Conservation (phyloP, 2,329 filamentous ascomycete species). For the Fusarium nelsonii region DNA sequence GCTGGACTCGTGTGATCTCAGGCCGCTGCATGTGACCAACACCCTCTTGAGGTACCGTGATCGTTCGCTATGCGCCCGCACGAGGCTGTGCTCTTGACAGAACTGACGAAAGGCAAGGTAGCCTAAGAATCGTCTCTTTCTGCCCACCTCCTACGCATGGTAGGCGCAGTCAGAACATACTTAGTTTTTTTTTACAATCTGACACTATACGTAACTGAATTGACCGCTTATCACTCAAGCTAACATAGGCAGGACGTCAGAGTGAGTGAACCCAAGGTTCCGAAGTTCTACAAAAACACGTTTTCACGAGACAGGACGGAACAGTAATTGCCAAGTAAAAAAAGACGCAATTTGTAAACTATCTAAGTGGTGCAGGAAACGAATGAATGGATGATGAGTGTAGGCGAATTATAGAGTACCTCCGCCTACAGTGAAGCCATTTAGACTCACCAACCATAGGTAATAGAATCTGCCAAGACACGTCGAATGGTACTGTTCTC, state of each 20-base stretch:
- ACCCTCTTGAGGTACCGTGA: conserved; percentile 10
- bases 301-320: not conserved
- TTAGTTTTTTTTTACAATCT: too few relatives aligned
- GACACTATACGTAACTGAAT: too few relatives aligned
- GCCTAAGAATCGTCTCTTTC: not conserved
- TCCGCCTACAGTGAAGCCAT: conserved; percentile 14
- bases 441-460: conserved; percentile 14
- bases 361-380: conserved; percentile 42
- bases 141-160: not conserved
- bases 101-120: not conserved
- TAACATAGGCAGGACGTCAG: not conserved
- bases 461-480: conserved; percentile 4
- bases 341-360: conserved; percentile 46
- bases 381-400: conserved; percentile 26
- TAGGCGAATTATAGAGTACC: conserved; percentile 13
- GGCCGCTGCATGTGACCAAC: conserved; percentile 35
- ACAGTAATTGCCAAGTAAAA: conserved; percentile 14
- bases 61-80: conserved; percentile 25
- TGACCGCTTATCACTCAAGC: not conserved
- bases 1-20: conserved; percentile 14
- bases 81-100: conserved; percentile 23
- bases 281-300: not conserved
- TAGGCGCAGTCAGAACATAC: too few relatives aligned
- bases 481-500: conserved; percentile 2
- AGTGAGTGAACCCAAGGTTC: not conserved